Base-by-base conservation (phyloP, 2,329 filamentous ascomycete genomes). In the Penicillium hordei region DNA sequence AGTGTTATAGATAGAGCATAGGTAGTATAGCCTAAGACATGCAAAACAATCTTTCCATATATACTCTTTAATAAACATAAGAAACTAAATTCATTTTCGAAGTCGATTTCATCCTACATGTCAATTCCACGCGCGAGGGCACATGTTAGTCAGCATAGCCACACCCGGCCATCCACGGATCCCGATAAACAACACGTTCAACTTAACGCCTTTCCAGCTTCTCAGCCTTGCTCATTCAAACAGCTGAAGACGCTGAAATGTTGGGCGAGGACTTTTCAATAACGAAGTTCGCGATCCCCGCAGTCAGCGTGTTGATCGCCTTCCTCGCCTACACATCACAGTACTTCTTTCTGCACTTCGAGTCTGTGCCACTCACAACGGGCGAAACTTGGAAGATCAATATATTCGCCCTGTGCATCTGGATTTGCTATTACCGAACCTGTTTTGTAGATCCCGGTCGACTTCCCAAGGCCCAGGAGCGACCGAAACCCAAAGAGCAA, bases 291-390 rank as follows among this genome's bases (percentile, higher is more conserved):
- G 83, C 83, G 5, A 76, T 85, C 3, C 84, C 83, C 0, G 77
- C 72, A 4, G 83, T 86, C 5, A 79, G 79, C 29, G 56, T 72
- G 0, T 71, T 88, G n/a, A 84, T 88, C 52, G 72, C 75, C 21
- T 85, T 87, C 57, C 78, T 88, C 8, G 80, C 83, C 2, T 86
- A 84, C 68, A 77, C 82, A 3, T 85, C 85, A 6, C 86, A 87
- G 70, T 80, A 78, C 64, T 77, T 88, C 13, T 84, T 88, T 63
- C 64, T 74, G 36, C 72, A 73, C 48, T 74, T 86, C 45, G 82
- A 87, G 44, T 81, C 84, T 1, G 72, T 68, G 19, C 82, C 84
- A 4, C 74, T 87, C 17, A 75, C 71, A 17, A 73, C 67, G 52
- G 70, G 78, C 23, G 78, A 87, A 68, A 63, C 76, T n/a, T 77